phyloP scores from a whole-genome alignment of 139 green algal species.

The Coccomyxa sp. region DNA sequence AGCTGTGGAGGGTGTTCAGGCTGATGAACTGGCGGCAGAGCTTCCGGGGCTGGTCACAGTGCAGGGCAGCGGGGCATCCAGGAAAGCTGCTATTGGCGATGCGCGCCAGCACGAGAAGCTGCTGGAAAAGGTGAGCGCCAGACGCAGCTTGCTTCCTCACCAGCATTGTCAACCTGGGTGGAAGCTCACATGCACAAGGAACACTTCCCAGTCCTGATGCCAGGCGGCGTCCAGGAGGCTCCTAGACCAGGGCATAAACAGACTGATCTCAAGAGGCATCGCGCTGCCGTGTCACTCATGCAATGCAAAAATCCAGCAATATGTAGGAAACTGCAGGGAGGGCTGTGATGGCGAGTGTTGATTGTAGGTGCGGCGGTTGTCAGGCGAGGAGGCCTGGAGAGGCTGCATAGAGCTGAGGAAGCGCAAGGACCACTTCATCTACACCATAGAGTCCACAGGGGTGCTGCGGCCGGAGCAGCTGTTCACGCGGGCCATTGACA shows the following conservation, averaged over 20 bases:
- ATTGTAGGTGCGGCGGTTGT: constrained; percentile 34
- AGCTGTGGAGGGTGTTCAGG: constrained; percentile 36
- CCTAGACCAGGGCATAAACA: too few species aligned
- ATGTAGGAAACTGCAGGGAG: too few species aligned
- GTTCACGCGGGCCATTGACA: constrained; percentile 63
- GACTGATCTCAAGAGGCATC: too few species aligned
- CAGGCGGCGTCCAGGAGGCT: too few species aligned
- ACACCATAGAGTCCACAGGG: constrained; percentile 92
- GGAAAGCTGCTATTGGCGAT: constrained; percentile 12
- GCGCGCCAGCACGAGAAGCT: constrained; percentile 42
- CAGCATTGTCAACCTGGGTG: too few species aligned
- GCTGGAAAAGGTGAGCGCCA: constrained; percentile 60
- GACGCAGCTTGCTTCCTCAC: too few species aligned
- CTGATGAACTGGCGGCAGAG: constrained; percentile 51
- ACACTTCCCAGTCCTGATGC: too few species aligned
- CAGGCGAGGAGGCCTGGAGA: constrained; percentile 45
- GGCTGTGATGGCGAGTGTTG: too few species aligned
- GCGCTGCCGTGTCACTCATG: too few species aligned
- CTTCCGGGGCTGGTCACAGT: constrained; percentile 52
- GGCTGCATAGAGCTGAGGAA: constrained; percentile 71
- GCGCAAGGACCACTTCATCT: constrained; percentile 96
- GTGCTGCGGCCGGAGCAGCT: constrained; percentile 56
- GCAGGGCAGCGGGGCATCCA: constrained; percentile 6
- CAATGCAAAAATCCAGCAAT: too few species aligned
- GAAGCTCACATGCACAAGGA: too few species aligned